phyloP scores from a whole-genome alignment of 2,329 filamentous ascomycete genomes.

The Cladosporium halotolerans region DNA sequence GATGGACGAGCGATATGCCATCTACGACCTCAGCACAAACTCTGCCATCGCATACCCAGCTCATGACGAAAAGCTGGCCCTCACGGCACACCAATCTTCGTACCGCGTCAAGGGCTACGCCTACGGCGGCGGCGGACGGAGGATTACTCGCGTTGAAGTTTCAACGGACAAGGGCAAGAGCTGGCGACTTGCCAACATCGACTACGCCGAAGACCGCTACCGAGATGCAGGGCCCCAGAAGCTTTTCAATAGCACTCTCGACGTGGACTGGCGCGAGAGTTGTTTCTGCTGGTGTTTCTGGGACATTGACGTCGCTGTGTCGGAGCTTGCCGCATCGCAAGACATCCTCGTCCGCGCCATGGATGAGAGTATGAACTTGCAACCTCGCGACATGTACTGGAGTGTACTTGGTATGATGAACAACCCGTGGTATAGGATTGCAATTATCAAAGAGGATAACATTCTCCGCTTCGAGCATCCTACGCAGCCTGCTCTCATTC shows the following conservation, averaged over 20 bases:
- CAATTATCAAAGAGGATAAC: conserved; percentile 62
- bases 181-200: conserved; percentile 70
- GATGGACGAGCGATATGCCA: conserved; percentile 85
- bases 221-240: conserved; percentile 56
- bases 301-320: conserved; percentile 61
- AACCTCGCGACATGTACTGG: conserved; percentile 95
- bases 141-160: conserved; percentile 75
- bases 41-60: conserved; percentile 74
- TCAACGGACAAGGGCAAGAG: conserved; percentile 75
- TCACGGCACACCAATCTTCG: conserved; percentile 42
- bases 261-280: conserved; percentile 74
- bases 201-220: conserved; percentile 82
- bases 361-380: conserved; percentile 82
- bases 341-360: conserved; percentile 79
- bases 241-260: conserved; percentile 71
- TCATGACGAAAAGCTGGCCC: conserved; percentile 62
- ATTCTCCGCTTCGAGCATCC: conserved; percentile 77
- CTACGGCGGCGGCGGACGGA: conserved; percentile 78
- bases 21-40: conserved; percentile 86
- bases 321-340: conserved; percentile 56
- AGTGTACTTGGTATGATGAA: conserved; percentile 96
- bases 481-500: conserved; percentile 68
- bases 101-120: conserved; percentile 76
- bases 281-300: conserved; percentile 93
- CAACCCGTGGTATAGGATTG: conserved; percentile 85